Conservation (phyloP, 495 filamentous ascomycete species). For the Penicillium pancosmium region DNA sequence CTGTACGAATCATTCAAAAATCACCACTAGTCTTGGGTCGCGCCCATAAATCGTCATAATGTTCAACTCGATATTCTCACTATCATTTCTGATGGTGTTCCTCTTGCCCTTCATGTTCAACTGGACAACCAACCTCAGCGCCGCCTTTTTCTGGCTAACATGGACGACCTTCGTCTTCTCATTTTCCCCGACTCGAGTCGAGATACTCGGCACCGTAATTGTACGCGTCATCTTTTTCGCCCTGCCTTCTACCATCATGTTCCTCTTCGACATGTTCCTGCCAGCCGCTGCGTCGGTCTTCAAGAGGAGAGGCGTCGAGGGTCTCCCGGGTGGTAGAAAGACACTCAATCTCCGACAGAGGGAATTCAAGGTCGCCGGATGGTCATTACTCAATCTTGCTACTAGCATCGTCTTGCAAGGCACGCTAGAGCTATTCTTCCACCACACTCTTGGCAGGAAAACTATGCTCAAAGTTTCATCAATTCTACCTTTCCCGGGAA, state of each 20-base stretch:
- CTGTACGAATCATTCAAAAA: not conserved
- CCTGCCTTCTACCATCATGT: slow-evolving; percentile 71
- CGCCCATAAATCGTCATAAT: slow-evolving; percentile 4
- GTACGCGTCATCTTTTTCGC: slow-evolving; percentile 74
- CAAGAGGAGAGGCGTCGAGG: slow-evolving; percentile 68
- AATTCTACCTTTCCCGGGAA: slow-evolving; percentile 63
- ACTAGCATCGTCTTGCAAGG: slow-evolving; percentile 60
- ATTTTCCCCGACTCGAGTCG: slow-evolving; percentile 74
- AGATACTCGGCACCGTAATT: slow-evolving; percentile 67
- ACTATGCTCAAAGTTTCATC: slow-evolving; percentile 62
- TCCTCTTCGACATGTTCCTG: slow-evolving; percentile 69
- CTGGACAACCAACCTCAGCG: slow-evolving; percentile 79
- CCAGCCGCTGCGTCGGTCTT: slow-evolving; percentile 67
- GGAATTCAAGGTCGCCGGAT: slow-evolving; percentile 47
- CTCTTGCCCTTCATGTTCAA: slow-evolving; percentile 56
- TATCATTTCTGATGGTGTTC: slow-evolving; percentile 70
- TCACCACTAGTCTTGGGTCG: not conserved
- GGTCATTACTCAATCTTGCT: slow-evolving; percentile 67
- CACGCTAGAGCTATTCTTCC: slow-evolving; percentile 58
- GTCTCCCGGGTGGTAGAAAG: slow-evolving; percentile 62
- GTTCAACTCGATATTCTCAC: slow-evolving; percentile 67
- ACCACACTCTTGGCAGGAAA: slow-evolving; percentile 48
- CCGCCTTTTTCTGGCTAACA: slow-evolving; percentile 88
- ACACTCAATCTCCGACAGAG: slow-evolving; percentile 34
- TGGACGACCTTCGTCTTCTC: slow-evolving; percentile 84